These are phyloP conservation scores for Bipolaris zeicola DNA, from an alignment of 2,329 filamentous ascomycete genomes.

Conservation along the genomic window DNA sequence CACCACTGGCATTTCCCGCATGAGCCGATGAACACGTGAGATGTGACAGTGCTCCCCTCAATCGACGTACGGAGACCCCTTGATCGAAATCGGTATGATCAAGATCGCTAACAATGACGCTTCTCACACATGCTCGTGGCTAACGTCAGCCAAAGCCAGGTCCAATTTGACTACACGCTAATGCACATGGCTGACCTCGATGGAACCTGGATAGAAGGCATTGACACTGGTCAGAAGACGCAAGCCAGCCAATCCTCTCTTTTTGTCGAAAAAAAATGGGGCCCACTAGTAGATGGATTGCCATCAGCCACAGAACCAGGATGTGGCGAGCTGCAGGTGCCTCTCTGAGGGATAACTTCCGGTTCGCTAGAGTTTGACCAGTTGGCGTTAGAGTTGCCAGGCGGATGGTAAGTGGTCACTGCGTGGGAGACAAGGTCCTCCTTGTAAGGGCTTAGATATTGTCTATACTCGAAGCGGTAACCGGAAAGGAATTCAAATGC, in stretches of 20 bases:
- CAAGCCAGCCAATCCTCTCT: background rate
- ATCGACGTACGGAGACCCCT: background rate
- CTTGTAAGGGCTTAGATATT: background rate
- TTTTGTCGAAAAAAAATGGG: background rate
- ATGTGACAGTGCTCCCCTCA: background rate
- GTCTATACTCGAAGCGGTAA: background rate
- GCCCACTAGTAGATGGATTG: background rate
- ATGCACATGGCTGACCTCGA: background rate
- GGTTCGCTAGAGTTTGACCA: background rate
- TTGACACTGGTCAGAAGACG: slow-evolving; percentile 4
- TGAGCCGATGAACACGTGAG: background rate
- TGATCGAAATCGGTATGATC: background rate
- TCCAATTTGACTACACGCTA: slow-evolving; percentile 4
- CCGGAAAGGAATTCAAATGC: background rate
- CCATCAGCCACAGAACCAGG: background rate
- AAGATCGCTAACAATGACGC: background rate
- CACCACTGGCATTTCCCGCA: background rate
- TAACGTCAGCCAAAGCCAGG: background rate
- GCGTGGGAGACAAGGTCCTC: background rate
- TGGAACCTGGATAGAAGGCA: slow-evolving; percentile 6
- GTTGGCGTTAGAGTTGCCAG: background rate
- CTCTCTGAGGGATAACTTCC: background rate
- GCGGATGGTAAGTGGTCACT: background rate
- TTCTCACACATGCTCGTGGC: background rate
- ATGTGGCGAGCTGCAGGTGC: slow-evolving; percentile 5